These are phyloP conservation scores for Penicillium carneum DNA, from an alignment of 2,329 filamentous ascomycete species.

Conservation along the genomic window DNA sequence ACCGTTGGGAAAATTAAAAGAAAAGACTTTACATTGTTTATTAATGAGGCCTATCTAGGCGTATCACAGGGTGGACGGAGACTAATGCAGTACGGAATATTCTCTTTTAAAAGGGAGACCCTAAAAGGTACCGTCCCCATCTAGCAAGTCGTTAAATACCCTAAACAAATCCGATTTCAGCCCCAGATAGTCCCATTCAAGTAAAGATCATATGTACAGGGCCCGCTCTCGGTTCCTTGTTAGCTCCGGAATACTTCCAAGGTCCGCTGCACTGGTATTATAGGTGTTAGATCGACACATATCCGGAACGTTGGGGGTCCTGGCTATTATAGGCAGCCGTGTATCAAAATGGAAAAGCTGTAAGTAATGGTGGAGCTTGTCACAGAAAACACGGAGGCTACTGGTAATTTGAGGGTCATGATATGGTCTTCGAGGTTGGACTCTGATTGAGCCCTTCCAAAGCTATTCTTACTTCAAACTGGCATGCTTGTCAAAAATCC, in stretches of 20 bases:
- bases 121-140: background rate
- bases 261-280: background rate
- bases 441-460: conserved; percentile 6
- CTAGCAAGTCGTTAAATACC: background rate
- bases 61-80: background rate
- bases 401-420: conserved; percentile 8
- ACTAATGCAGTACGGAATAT: background rate
- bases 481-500: conserved; percentile 4
- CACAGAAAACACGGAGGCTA: background rate
- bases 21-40: background rate
- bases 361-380: conserved; percentile 15
- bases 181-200: conserved; percentile 4
- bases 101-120: background rate
- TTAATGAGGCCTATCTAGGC: conserved; percentile 6
- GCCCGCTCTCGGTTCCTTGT: background rate
- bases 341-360: conserved; percentile 9
- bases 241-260: background rate
- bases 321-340: conserved; percentile 1
- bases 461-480: background rate
- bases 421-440: background rate
- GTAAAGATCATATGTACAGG: conserved; percentile 1
- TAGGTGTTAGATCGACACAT: background rate
- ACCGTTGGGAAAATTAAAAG: conserved; percentile 24
- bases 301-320: background rate
- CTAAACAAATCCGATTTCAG: conserved; percentile 1